Evolutionary conservation across 139 green algal species (phyloP).

Genomic region (Tetraselmis chui): DNA sequence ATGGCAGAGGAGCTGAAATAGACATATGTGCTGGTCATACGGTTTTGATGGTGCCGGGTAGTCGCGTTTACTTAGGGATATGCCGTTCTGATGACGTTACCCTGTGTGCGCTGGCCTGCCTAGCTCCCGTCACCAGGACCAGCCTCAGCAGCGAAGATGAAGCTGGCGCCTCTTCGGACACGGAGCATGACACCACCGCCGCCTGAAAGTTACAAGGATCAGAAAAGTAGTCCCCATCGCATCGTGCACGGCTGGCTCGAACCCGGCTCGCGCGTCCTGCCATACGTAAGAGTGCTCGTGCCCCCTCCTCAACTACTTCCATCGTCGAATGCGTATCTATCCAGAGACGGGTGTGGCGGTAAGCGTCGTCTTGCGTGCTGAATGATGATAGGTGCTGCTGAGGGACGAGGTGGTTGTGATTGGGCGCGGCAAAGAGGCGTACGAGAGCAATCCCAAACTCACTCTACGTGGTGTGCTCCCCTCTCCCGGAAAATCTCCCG

Average conservation of each 20-base stretch:
- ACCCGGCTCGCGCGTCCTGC: slow-evolving; percentile 25
- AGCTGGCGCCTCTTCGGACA: not conserved
- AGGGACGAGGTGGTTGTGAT: slow-evolving; percentile 31
- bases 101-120: too few species aligned
- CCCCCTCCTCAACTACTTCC: too few species aligned
- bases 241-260: slow-evolving; percentile 30
- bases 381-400: slow-evolving; percentile 27
- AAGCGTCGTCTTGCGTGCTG: too few species aligned
- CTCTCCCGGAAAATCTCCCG: slow-evolving; percentile 4
- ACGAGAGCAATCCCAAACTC: not conserved
- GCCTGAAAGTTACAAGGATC: too few species aligned
- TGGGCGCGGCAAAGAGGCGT: slow-evolving; percentile 30
- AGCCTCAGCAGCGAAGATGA: not conserved
- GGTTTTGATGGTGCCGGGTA: too few species aligned
- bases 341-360: too few species aligned
- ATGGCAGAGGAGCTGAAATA: too few species aligned
- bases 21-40: too few species aligned
- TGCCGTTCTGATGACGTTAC: too few species aligned
- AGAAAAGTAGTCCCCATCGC: not conserved
- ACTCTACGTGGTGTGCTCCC: not conserved
- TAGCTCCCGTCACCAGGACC: not conserved
- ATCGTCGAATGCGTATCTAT: too few species aligned
- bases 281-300: slow-evolving; percentile 4
- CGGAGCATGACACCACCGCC: not conserved
- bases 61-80: too few species aligned